Base-by-base conservation (phyloP, 371 early-diverging fungal species). In the Catenaria anguillulae region DNA sequence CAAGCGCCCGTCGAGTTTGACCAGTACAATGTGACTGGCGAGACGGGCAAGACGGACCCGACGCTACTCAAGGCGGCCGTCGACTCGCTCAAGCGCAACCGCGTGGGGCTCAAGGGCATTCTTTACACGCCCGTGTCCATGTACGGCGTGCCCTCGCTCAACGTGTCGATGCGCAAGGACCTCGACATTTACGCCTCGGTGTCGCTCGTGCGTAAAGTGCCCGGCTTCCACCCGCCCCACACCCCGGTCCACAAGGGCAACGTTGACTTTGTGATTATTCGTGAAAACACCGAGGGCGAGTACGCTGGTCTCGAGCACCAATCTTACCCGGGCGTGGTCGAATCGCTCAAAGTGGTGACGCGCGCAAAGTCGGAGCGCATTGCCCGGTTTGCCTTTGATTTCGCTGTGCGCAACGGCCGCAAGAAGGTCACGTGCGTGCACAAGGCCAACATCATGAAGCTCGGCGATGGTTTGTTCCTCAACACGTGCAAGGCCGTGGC, bases 381-480 rank as follows among this genome's bases (percentile, higher is more conserved):
- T 76, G 95, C 94, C 63, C 85, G 89, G 66, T 95, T 90, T 64
- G 97, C 97, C 46, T 97, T 97, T 67, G 97, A 97, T 74, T 96
- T 89, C 76, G 97, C 97, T 54, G 74, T 94, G 68, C 87, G 87
- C 75, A 91, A 93, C 79, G 81, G 81, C 71, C 84, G 96, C 68
- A 95, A 97, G 86, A 91, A 88, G 81, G 93, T 97, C 62, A 95
- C 96, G 33, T 84, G 84, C 68, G 88, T 97, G 64, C 97, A 97
- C 85, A 97, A 97, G 82, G 97, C 97, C 74, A 97, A 97, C 81
- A 97, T 97, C 75, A 97, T 97, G 97, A 97, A 97, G 79, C 82
- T 93, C 62, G 92, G 87, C 45, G 97, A 97, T 74, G 97, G 97
- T 66, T 85, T 97, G 61, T 97, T 97, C 81, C 79, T 97, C 63